Base-by-base conservation (phyloP, 495 filamentous ascomycete genomes). In the Extremus antarcticus region DNA sequence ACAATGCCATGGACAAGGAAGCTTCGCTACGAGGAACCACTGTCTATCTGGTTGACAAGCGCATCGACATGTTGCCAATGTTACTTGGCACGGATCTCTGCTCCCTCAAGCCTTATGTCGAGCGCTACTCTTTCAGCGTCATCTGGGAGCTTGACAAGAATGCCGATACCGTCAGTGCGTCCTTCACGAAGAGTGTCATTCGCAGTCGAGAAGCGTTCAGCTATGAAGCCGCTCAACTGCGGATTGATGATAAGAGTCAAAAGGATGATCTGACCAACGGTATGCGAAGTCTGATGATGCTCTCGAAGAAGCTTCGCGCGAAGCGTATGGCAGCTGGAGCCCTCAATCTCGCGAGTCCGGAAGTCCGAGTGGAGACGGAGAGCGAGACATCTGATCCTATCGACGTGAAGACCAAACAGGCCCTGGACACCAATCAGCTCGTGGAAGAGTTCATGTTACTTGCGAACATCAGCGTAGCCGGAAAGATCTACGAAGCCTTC, bases 361-460 rank as follows among this genome's bases (percentile, higher is more conserved):
- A 97, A 76, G 91, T 97, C 51, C 86, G 86, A 63, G 84, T 99
- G 23, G 87, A 97, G 66, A 83, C 84, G 53, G 94, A 96, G 61
- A 91, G 85, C 11, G 91, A 98, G 62, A 94, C 90, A 0, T 94
- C 90, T 3, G 92, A 96, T 65, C 94, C 92, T 0, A 83, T 95
- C 50, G 94, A 99, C 65, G 85, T 99, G 57, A 88, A 96, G 73
- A 94, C 88, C 0, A 98, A 97, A 68, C 76, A 88, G 53, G 79
- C 86, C 55, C 81, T 97, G n/a, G 88, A 88, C 63, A 98, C 92
- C 52, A 97, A 96, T 74, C 96, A 90, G 22, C 78, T 98, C 7
- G 92, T 98, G 22, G 92, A 98, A 65, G 92, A 98, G 63, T 97
- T 98, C 76, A 98, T 98, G 92, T 77, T 97, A 64, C 87, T 97